These are phyloP conservation scores for Alternaria sp. DNA, from an alignment of 2,329 filamentous ascomycete species.

Conservation along the genomic window DNA sequence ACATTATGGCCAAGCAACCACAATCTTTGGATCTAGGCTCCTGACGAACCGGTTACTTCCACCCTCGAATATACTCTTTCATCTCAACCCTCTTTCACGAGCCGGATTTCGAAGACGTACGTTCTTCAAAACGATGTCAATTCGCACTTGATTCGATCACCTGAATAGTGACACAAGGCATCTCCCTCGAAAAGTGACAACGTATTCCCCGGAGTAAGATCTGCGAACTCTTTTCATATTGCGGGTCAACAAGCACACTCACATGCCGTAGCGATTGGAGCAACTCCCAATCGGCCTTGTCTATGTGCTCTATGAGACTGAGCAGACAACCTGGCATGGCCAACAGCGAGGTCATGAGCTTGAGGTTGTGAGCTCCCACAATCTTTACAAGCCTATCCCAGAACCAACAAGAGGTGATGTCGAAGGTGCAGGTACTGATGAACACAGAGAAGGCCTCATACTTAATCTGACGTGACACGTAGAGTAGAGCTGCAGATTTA, in stretches of 20 bases:
- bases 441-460: not conserved
- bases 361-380: not conserved
- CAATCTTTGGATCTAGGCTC: constrained; percentile 36
- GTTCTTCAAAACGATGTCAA: not conserved
- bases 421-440: not conserved
- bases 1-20: constrained; percentile 31
- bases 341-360: not conserved
- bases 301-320: not conserved
- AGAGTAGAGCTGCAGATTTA: not conserved
- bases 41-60: constrained; percentile 24
- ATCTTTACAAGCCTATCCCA: not conserved
- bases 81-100: constrained; percentile 12
- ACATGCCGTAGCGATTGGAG: not conserved
- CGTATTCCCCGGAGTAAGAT: not conserved
- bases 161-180: not conserved
- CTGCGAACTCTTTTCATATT: not conserved
- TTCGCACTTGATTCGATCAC: not conserved
- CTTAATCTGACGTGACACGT: not conserved
- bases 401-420: not conserved
- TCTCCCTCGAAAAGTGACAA: not conserved
- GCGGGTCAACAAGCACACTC: not conserved
- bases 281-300: not conserved
- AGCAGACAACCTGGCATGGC: not conserved
- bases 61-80: constrained; percentile 27
- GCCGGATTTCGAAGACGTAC: not conserved